Base-by-base conservation (phyloP, 345 rosid genomes). In the Chamaenerion angustifolium region DNA sequence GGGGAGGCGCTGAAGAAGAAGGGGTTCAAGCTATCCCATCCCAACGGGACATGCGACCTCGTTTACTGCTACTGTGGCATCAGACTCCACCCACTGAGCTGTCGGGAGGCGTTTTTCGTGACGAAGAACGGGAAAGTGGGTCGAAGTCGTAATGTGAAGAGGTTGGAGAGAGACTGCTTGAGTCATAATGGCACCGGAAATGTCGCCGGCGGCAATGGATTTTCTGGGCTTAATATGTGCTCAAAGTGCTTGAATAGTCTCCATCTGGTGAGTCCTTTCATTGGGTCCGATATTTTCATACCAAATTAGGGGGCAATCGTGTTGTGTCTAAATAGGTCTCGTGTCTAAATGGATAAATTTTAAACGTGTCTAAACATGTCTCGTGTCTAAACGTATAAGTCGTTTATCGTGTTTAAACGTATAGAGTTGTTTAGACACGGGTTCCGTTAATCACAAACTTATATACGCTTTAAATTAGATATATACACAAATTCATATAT, bases 41-140 rank as follows among this genome's bases (percentile, higher is more conserved):
- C 87, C 0, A 86, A 86, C 52, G 88, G 79, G 73, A 81, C 94
- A 0, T 90, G 98, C 61, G 98, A 84, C 65, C 59, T 77, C 16
- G 89, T 86, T 19, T 87, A 73, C 62, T 90, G 98, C 61, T 90
- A 78, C 54, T 90, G 96, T 21, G 96, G 95, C 25, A 86, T 90
- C 40, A 58, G 98, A 52, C 66, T 90, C 63, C 98, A 83, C 64
- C 82, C 80, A 0, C 60, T 81, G 60, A 86, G 66, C 55, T 86
- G 96, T 42, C 76, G 86, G 0, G 90, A 71, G 9, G 85, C 88
- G 10, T 85, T 89, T 68, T 68, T 67, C n/a, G 59, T 72, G 42
- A 57, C 67, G 18, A 58, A 54, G 12, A 48, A 67, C 43, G 97
- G 95, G 42, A 81, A 61, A 42, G 78, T 89, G 12, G 77, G 68